A percentile compares a stretch with the other conserved stretches of the same genome.
These are phyloP conservation scores for Crithidia sp. DNA, from an alignment of 208 protist genomes.

Conservation along the genomic window DNA sequence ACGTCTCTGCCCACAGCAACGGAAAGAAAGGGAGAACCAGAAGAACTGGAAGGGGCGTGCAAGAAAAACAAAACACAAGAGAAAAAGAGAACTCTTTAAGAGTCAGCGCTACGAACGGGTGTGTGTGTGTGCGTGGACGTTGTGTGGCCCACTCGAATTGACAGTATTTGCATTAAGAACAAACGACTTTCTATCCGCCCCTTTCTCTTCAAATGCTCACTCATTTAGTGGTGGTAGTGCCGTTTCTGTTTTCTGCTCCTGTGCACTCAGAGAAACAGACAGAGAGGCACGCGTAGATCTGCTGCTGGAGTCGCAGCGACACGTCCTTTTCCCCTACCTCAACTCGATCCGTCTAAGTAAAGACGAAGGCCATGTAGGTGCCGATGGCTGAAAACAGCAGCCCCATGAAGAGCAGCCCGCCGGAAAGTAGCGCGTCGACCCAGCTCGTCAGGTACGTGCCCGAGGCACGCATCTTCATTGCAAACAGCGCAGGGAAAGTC, in stretches of 20 bases:
- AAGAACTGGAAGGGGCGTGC: neutral
- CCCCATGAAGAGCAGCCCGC: conserved; percentile 51
- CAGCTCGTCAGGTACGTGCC: conserved; percentile 63
- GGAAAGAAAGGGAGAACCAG: neutral
- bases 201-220: too few relatives aligned
- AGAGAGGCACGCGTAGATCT: too few relatives aligned
- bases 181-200: too few relatives aligned
- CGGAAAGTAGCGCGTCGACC: conserved; percentile 48
- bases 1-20: neutral
- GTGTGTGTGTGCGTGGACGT: neutral
- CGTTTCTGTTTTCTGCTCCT: too few relatives aligned
- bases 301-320: too few relatives aligned
- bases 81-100: neutral
- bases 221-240: too few relatives aligned
- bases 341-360: conserved; percentile 14
- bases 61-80: neutral
- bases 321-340: neutral
- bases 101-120: neutral
- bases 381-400: conserved; percentile 60
- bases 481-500: conserved; percentile 78
- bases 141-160: neutral
- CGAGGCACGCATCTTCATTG: conserved; percentile 65
- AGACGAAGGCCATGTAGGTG: conserved; percentile 60
- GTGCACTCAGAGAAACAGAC: too few relatives aligned
- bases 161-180: too few relatives aligned